phyloP scores from a whole-genome alignment of 1,284 basidiomycete genomes.

The Cronartium quercuum region DNA sequence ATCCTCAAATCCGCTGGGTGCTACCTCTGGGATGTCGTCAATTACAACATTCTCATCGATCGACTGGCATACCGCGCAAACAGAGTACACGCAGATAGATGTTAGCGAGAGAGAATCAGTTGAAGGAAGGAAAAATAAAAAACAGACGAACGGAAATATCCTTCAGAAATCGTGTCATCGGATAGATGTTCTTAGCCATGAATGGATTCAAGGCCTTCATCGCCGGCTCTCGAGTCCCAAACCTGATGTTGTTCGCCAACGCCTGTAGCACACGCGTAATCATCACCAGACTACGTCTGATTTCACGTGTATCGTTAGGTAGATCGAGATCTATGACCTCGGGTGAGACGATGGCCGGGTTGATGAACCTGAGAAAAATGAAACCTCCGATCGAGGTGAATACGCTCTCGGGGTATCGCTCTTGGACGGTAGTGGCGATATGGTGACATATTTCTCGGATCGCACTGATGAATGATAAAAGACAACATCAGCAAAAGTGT shows the following conservation, averaged over 20 bases:
- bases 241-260: conserved; percentile 83
- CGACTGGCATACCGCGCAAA: not conserved
- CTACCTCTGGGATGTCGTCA: not conserved
- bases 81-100: not conserved
- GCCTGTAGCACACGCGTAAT: conserved; percentile 89
- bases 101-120: not conserved
- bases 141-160: conserved; percentile 62
- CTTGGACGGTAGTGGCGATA: conserved; percentile 70
- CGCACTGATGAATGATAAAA: conserved; percentile 56
- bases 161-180: conserved; percentile 72
- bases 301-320: conserved; percentile 58
- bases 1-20: conserved; percentile 1
- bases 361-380: conserved; percentile 69
- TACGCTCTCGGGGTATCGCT: conserved; percentile 49
- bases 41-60: conserved; percentile 6
- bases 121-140: not conserved
- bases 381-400: conserved; percentile 64
- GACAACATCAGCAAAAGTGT: conserved; percentile 31
- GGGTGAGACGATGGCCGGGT: conserved; percentile 75
- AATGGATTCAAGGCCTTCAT: conserved; percentile 76
- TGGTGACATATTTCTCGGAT: conserved; percentile 80
- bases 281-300: conserved; percentile 71
- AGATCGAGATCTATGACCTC: conserved; percentile 74
- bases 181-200: conserved; percentile 66
- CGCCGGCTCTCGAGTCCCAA: conserved; percentile 72